These are phyloP conservation scores for Murraya paniculata DNA, from an alignment of 345 rosid genomes.

Conservation along the genomic window DNA sequence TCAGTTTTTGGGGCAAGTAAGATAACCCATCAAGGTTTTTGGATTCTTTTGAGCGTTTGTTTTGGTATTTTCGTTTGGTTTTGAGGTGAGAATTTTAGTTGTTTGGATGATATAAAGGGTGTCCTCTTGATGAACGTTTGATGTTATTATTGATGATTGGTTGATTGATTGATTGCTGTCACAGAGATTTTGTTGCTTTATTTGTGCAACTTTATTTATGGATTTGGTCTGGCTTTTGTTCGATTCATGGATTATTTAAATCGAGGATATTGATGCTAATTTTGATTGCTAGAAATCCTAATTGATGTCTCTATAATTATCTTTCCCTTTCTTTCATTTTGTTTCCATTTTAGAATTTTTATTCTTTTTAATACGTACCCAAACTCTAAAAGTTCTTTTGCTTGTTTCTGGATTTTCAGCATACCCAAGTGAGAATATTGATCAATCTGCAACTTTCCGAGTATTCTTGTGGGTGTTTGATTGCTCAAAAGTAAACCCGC, in stretches of 20 bases:
- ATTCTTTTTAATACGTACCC: background rate
- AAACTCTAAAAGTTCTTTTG: background rate
- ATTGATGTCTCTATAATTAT: background rate
- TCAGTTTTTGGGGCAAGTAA: conserved; percentile 45
- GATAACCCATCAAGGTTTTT: conserved; percentile 30
- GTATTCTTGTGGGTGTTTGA: conserved; percentile 19
- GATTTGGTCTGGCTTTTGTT: conserved; percentile 2
- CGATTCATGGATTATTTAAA: conserved; percentile 8
- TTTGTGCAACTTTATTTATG: background rate
- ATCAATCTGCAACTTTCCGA: conserved; percentile 11
- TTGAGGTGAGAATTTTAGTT: conserved; percentile 20
- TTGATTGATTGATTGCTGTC: background rate
- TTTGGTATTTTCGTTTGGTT: conserved; percentile 14
- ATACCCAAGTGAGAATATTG: conserved; percentile 13
- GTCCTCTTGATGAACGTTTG: conserved; percentile 17
- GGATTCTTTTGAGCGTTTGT: conserved; percentile 6
- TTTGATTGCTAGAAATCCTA: conserved; percentile 7
- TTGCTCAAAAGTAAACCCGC: conserved; percentile 13
- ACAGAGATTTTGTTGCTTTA: background rate
- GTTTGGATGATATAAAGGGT: conserved; percentile 10
- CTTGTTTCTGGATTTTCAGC: conserved; percentile 27
- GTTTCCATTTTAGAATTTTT: conserved; percentile 8
- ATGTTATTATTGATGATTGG: conserved; percentile 2
- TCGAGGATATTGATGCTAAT: conserved; percentile 8
- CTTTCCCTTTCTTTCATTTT: conserved; percentile 11